phyloP scores from a whole-genome alignment of 306 rosid genomes.

The Cicer bijugum region DNA sequence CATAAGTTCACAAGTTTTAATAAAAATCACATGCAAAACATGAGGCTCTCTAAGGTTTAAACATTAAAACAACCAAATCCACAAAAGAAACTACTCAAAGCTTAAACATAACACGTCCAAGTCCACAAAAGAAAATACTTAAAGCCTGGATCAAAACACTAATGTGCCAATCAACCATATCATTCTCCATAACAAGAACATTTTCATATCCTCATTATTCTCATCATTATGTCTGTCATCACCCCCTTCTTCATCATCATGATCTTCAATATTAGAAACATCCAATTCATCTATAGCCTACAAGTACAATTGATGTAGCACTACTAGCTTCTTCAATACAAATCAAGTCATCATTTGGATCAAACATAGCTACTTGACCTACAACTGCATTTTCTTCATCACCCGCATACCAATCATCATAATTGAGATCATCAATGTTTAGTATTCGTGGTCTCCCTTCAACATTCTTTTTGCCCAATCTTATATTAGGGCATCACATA shows the following conservation, averaged over 20 bases:
- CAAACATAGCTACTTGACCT: background rate
- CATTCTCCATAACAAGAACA: background rate
- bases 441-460: background rate
- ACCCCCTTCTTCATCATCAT: background rate
- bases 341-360: background rate
- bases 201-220: background rate
- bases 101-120: background rate
- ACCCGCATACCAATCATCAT: background rate
- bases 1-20: background rate
- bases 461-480: background rate
- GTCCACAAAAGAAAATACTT: conserved; percentile 13
- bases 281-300: background rate
- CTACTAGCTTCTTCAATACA: background rate
- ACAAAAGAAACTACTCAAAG: background rate
- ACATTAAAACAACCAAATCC: background rate
- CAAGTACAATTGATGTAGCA: background rate
- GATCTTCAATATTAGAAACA: background rate
- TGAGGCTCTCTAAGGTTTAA: background rate
- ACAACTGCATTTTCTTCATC: background rate
- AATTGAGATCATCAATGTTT: background rate
- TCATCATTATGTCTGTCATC: background rate
- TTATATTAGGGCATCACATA: background rate
- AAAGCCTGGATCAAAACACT: background rate
- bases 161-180: conserved; percentile 1
- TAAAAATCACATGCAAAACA: background rate